Conservation (phyloP, 352 stramenopile species). For the Pythium aquatile region DNA sequence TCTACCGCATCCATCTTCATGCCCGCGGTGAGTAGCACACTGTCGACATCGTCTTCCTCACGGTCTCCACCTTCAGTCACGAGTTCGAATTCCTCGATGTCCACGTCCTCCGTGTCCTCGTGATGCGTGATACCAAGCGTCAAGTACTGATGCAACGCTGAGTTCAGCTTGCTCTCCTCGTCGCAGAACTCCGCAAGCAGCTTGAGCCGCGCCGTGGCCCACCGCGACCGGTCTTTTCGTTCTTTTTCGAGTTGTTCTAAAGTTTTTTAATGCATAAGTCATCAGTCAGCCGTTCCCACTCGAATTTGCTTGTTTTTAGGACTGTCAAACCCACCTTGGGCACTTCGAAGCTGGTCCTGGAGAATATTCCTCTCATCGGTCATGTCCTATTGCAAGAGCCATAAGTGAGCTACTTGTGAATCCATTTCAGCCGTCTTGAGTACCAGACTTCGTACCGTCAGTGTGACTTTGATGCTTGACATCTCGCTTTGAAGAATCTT, state of each 20-base stretch:
- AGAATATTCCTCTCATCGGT: slow-evolving; percentile 55
- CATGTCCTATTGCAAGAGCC: slow-evolving; percentile 37
- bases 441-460: slow-evolving; percentile 30
- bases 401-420: neutral
- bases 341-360: slow-evolving; percentile 42
- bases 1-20: slow-evolving; percentile 23
- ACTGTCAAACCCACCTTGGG: slow-evolving; percentile 40
- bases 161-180: slow-evolving; percentile 69
- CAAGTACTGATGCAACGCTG: slow-evolving; percentile 23
- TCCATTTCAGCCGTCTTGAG: neutral
- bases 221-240: slow-evolving; percentile 58
- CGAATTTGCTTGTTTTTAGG: neutral
- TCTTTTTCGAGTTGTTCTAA: slow-evolving; percentile 68
- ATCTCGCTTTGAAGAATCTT: slow-evolving; percentile 54
- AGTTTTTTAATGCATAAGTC: neutral
- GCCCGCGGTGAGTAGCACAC: neutral
- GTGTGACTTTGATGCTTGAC: slow-evolving; percentile 45
- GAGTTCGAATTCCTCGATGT: slow-evolving; percentile 4
- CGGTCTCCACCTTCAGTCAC: slow-evolving; percentile 3
- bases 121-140: slow-evolving; percentile 13
- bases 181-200: slow-evolving; percentile 79
- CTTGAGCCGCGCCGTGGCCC: slow-evolving; percentile 66
- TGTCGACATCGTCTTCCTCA: slow-evolving; percentile 11
- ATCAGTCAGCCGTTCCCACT: neutral
- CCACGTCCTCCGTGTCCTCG: slow-evolving; percentile 2